phyloP scores from a whole-genome alignment of 345 rosid species.

The Eucalyptus erythrocorys region DNA sequence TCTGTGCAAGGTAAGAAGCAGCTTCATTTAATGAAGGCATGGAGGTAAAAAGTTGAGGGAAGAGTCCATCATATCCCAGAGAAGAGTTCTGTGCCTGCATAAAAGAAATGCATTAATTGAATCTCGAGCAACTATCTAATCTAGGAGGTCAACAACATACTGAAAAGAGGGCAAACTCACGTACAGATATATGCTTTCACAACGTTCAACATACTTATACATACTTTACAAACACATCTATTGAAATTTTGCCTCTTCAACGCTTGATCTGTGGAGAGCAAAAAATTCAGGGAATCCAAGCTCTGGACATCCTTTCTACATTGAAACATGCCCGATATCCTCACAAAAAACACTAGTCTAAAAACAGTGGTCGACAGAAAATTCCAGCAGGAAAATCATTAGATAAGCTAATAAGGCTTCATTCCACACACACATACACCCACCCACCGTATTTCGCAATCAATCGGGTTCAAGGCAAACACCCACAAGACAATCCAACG shows the following conservation, averaged over 20 bases:
- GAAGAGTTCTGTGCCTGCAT: not conserved
- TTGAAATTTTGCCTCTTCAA: not conserved
- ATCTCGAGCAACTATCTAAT: not conserved
- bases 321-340: not conserved
- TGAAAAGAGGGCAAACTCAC: not conserved
- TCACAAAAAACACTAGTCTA: not conserved
- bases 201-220: not conserved
- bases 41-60: slow-evolving; percentile 32
- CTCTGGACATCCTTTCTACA: not conserved
- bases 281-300: not conserved
- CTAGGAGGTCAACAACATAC: not conserved
- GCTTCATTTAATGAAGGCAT: slow-evolving; percentile 39
- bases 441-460: not conserved
- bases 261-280: not conserved
- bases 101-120: not conserved
- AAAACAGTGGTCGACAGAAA: not conserved
- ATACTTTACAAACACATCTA: not conserved
- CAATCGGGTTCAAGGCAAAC: not conserved
- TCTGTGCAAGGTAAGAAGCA: slow-evolving; percentile 34
- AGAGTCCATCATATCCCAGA: slow-evolving; percentile 6
- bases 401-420: not conserved
- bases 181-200: not conserved
- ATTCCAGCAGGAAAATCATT: not conserved
- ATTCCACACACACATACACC: not conserved
- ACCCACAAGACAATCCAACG: not conserved